phyloP scores from a whole-genome alignment of 257 asterid genomes.

The Fraxinus anomala region DNA sequence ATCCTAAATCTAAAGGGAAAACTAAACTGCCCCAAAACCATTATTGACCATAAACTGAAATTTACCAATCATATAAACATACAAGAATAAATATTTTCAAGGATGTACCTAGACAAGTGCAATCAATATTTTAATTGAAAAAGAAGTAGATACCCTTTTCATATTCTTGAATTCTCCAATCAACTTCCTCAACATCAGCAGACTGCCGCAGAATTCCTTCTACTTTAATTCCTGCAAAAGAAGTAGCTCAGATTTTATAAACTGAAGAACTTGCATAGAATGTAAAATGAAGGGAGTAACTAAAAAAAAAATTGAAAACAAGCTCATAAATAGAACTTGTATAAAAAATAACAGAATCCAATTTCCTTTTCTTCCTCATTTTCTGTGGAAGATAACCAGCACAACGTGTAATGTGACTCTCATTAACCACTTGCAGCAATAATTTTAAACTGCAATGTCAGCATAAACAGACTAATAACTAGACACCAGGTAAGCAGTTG shows the following conservation, averaged over 20 bases:
- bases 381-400: background rate
- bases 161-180: slow-evolving; percentile 48
- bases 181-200: slow-evolving; percentile 61
- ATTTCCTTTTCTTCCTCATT: slow-evolving; percentile 1
- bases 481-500: background rate
- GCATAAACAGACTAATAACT: slow-evolving; percentile 11
- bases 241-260: slow-evolving; percentile 1
- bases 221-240: slow-evolving; percentile 39
- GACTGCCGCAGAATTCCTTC: slow-evolving; percentile 58
- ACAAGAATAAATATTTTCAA: slow-evolving; percentile 16
- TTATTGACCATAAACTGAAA: background rate
- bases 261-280: background rate
- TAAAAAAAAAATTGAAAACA: background rate
- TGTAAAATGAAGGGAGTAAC: background rate
- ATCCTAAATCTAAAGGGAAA: background rate
- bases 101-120: slow-evolving; percentile 6
- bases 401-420: slow-evolving; percentile 1
- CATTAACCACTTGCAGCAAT: slow-evolving; percentile 13
- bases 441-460: background rate
- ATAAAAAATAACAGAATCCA: background rate
- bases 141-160: slow-evolving; percentile 41
- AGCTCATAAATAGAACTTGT: background rate
- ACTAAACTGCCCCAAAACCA: slow-evolving; percentile 3
- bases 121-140: background rate
- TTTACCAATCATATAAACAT: slow-evolving; percentile 11